Evolutionary conservation across 23 red algal genomes (phyloP).

Genomic region (Gracilaria caudata): DNA sequence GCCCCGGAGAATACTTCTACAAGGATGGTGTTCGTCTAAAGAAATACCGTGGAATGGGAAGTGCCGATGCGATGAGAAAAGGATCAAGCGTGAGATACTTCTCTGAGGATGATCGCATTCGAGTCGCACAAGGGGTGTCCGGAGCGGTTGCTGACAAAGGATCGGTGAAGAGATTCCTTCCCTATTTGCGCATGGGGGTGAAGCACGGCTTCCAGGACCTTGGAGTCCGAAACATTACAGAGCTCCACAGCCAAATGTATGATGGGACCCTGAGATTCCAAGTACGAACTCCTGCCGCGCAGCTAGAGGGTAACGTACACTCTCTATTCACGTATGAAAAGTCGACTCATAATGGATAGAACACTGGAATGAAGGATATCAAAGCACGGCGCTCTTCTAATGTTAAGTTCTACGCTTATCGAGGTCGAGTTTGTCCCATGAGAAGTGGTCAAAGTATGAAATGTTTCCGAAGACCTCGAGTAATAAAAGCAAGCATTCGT

Average conservation of each 20-base stretch:
- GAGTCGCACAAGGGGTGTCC: slow-evolving; percentile 96
- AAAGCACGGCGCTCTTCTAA: neutral
- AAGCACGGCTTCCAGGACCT: slow-evolving; percentile 99
- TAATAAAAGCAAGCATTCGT: neutral
- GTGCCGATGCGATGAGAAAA: slow-evolving; percentile 94
- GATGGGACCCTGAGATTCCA: slow-evolving; percentile 88
- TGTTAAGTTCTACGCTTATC: neutral
- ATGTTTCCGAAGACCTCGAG: neutral
- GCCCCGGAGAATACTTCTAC: slow-evolving; percentile 98
- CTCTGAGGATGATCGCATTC: slow-evolving; percentile 87
- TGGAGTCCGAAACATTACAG: slow-evolving; percentile 73
- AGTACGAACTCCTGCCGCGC: slow-evolving; percentile 89
- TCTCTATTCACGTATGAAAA: slow-evolving; percentile 94
- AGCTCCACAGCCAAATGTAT: slow-evolving; percentile 90
- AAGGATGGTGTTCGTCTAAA: slow-evolving; percentile 98
- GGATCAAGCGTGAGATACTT: slow-evolving; percentile 95
- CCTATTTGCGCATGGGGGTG: slow-evolving; percentile 89
- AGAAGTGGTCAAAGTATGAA: neutral
- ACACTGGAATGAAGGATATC: neutral
- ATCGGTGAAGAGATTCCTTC: slow-evolving; percentile 88
- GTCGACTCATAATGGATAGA: slow-evolving; percentile 48
- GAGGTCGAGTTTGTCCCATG: neutral
- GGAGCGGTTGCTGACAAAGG: slow-evolving; percentile 98
- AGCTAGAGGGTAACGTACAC: slow-evolving; percentile 95
- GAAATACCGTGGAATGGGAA: slow-evolving; percentile 99